These are phyloP conservation scores for Blastocystis sp. DNA, from an alignment of 352 stramenopile species.

Conservation along the genomic window DNA sequence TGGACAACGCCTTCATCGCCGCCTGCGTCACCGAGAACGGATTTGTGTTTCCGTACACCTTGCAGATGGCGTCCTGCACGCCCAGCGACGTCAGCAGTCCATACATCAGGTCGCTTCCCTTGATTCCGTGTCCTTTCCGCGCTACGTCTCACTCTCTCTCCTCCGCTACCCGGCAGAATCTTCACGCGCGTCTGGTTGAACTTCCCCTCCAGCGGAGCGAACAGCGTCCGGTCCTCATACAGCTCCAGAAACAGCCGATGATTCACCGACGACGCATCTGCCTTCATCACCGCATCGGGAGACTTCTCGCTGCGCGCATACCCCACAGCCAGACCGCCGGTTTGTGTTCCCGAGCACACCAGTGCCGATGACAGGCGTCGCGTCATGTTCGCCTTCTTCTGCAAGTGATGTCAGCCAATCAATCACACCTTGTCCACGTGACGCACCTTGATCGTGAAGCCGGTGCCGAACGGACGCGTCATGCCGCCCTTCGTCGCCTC, in stretches of 20 bases:
- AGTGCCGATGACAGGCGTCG: not conserved
- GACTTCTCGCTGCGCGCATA: constrained; percentile 26
- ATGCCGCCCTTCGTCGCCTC: not conserved
- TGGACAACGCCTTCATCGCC: constrained; percentile 14
- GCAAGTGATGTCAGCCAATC: not conserved
- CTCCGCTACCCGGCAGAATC: constrained; percentile 17
- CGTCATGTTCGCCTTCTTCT: constrained; percentile 49
- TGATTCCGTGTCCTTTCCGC: constrained; percentile 29
- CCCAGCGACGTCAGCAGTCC: constrained; percentile 5
- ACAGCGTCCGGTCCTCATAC: constrained; percentile 45
- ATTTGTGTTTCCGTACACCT: constrained; percentile 45
- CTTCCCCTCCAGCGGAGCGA: constrained; percentile 3
- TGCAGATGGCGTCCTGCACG: constrained; percentile 44
- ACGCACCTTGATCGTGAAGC: not conserved
- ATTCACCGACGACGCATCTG: not conserved
- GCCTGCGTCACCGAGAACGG: constrained; percentile 45
- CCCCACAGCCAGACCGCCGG: not conserved
- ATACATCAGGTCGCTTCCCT: constrained; percentile 37
- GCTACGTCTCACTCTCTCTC: not conserved
- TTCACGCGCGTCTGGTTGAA: constrained; percentile 52
- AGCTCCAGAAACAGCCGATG: constrained; percentile 19
- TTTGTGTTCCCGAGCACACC: not conserved
- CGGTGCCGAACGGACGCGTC: not conserved
- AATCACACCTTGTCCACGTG: constrained; percentile 1
- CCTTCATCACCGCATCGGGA: constrained; percentile 18